Conservation (phyloP, 2,329 filamentous ascomycete genomes). For the Cladobotryum protrusum region DNA sequence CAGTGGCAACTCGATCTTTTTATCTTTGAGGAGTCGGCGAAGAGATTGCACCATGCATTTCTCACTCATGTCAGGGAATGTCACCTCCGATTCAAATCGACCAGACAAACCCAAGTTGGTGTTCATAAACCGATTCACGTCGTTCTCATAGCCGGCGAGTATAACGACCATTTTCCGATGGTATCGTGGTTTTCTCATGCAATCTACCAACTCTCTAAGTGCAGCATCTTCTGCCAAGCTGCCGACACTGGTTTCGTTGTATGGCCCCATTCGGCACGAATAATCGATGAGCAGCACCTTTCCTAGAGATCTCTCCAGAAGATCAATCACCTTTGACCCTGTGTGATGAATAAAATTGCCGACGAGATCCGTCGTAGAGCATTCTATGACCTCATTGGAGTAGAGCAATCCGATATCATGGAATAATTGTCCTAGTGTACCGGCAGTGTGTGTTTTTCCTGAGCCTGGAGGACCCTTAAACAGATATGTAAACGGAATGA, state of each 20-base stretch:
- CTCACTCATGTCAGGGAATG: neutral
- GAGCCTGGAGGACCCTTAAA: neutral
- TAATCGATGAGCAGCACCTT: too few species aligned
- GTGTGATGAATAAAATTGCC: too few species aligned
- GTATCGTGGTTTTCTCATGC: slow-evolving; percentile 8
- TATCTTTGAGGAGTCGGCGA: too few species aligned
- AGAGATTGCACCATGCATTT: too few species aligned
- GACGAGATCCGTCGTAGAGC: too few species aligned
- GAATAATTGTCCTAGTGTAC: too few species aligned
- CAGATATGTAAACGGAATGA: neutral
- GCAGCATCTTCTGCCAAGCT: neutral
- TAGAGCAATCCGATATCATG: too few species aligned
- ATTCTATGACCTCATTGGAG: too few species aligned
- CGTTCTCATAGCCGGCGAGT: slow-evolving; percentile 8
- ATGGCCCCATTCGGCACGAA: neutral
- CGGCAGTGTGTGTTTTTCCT: too few species aligned
- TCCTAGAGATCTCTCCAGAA: too few species aligned
- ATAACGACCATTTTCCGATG: slow-evolving; percentile 11
- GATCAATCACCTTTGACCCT: too few species aligned
- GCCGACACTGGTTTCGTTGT: neutral
- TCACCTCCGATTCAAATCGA: neutral
- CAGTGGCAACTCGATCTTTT: too few species aligned
- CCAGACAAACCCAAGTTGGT: neutral
- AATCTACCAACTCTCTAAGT: neutral
- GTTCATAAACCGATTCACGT: slow-evolving; percentile 5